A percentile compares a stretch with the other conserved stretches of the same genome.
Conservation (phyloP, 2,329 filamentous ascomycete genomes). For the Stachybotrys chlorohalonatus region DNA sequence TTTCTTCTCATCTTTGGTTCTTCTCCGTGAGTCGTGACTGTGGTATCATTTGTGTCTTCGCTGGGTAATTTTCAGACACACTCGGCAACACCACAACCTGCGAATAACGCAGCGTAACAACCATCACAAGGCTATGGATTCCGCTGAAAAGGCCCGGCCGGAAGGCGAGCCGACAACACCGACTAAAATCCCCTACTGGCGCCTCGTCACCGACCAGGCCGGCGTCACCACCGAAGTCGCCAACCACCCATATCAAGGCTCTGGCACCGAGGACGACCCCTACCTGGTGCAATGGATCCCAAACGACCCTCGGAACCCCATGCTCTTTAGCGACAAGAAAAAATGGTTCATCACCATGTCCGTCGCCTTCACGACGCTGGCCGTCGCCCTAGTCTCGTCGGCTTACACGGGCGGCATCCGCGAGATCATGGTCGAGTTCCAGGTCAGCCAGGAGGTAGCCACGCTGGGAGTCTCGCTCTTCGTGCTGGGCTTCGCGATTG, state of each 20-base stretch:
- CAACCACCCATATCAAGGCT: conserved; percentile 40
- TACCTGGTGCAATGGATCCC: conserved; percentile 55
- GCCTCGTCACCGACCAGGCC: conserved; percentile 40
- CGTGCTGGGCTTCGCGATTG: conserved; percentile 46
- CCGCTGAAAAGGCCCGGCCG: neutral
- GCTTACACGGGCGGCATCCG: conserved; percentile 46
- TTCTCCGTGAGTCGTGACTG: neutral
- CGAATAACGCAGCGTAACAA: no score
- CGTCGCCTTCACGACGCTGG: conserved; percentile 53
- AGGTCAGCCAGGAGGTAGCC: conserved; percentile 56
- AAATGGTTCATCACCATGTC: conserved; percentile 57
- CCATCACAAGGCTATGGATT: neutral
- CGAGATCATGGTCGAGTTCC: conserved; percentile 61
- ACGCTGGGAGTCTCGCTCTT: conserved; percentile 58
- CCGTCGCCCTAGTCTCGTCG: conserved; percentile 54
- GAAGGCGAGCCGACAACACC: neutral
- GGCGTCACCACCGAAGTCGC: conserved; percentile 42
- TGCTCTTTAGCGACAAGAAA: conserved; percentile 39
- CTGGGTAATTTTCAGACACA: no score
- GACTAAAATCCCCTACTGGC: conserved; percentile 7
- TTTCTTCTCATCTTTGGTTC: neutral
- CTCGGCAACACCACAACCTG: no score
- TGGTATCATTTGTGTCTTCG: no score
- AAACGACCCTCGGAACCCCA: conserved; percentile 55
- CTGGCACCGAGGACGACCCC: conserved; percentile 53